Base-by-base conservation (phyloP, 2,329 filamentous ascomycete genomes). In the Hortaea werneckii region DNA sequence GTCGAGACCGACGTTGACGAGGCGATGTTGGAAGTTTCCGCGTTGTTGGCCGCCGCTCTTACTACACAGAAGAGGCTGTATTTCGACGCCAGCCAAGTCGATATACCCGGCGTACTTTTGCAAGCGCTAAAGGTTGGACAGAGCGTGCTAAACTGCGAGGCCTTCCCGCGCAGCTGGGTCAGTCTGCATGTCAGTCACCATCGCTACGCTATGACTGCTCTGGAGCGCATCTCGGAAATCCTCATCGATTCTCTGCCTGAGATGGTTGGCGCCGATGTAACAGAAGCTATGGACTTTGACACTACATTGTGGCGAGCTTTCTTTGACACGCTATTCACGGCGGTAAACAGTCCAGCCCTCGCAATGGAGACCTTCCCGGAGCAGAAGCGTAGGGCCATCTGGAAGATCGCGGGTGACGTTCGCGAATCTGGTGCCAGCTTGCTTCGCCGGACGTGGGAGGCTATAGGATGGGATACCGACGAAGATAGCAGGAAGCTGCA, bases 391-490 rank as follows among this genome's bases (percentile, higher is more conserved):
- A 76, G 92, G 45, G 90, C 92, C 1, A 90, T 96, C 1, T 98
- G 94, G 92, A 98, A 96, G 69, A 95, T 98, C 61, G 92, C 90
- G 4, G 92, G 92, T 5, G 94, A 98, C 67, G 87, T 98, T 42
- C 79, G 92, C 46, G 89, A 96, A 64, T 78, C 87, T 53, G 92
- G 94, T 11, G 90, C 92, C 4, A 85, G 90, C 42, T 73, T 98
- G 6, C 71, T 98, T 30, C 80, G 84, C 50, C 78, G 80, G 28
- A 90, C 85, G 5, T 98, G 92, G 92, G 87, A 95, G 61, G 85
- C 88, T 12, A 94, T 98, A 50, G 92, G 94, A 9, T 98, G 92
- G 92, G 90, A 98, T 57, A 87, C 87, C 0, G 86, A 77, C 29
- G 66, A 74, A 1, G 90, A 96, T 48, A 89, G 95, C 62, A 77